Base-by-base conservation (phyloP, 345 rosid genomes). In the Ricinus communis region DNA sequence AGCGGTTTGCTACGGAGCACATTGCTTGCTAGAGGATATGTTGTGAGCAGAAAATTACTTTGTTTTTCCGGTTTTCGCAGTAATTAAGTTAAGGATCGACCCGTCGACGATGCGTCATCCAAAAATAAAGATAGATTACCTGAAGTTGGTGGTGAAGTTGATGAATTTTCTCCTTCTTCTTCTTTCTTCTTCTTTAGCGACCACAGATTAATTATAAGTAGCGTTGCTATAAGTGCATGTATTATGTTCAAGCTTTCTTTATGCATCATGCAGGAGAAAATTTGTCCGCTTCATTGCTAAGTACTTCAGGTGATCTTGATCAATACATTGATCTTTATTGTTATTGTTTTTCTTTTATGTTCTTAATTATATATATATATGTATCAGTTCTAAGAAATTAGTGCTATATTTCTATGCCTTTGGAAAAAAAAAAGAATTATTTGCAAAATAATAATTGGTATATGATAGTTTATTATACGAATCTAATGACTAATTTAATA, bases 111-210 rank as follows among this genome's bases (percentile, higher is more conserved):
- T 38, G 43, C n/a, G 9, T 43, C 2, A 36, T 60, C 43, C 3
- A 57, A 57, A 57, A 57, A 21, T 57, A 22, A 50, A 54, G 49
- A 71, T 25, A 15, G 71, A 61, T 73, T 54, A 31, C 66, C 82
- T 75, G 64, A 54, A 52, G 74, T 36, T 50, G 40, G 86, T 72
- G 81, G 76, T 87, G 91, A 87, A 86, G 91, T 73, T 63, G 87
- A 83, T 79, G 84, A 87, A 87, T 89, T 87, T 89, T 87, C 87
- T 83, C 73, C 80, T n/a, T n/a, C n/a, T n/a, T n/a, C n/a, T n/a
- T n/a, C n/a, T n/a, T n/a, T n/a, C n/a, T n/a, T n/a, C n/a, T n/a
- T 41, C 60, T 51, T 33, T 47, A 49, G 28, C 31, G 40, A 30
- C 38, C 50, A 14, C 27, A 28, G 55, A 56, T 45, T 46, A 50